Percentiles rank a stretch among this genome's conserved stretches.
Evolutionary conservation across 768 basidiomycete genomes (phyloP).

Genomic region (Boletus coccyginus): DNA sequence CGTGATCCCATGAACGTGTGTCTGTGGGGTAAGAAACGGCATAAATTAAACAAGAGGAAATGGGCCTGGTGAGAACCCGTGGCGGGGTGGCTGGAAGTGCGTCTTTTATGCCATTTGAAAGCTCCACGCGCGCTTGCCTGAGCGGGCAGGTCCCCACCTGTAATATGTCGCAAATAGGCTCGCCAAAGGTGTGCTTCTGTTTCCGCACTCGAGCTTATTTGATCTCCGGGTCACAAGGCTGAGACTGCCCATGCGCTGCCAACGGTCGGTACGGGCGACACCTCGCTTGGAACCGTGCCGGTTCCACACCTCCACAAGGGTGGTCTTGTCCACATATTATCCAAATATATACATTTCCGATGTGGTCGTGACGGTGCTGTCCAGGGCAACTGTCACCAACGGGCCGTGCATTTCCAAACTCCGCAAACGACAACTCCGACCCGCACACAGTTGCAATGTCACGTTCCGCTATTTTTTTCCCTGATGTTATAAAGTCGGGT

Average conservation of each 20-base stretch:
- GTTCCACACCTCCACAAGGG: background rate
- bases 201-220: background rate
- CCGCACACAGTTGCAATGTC: slow-evolving; percentile 2
- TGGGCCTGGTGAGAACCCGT: slow-evolving; percentile 18
- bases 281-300: background rate
- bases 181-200: slow-evolving; percentile 1
- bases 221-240: background rate
- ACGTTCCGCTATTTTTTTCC: slow-evolving; percentile 19
- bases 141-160: slow-evolving; percentile 1
- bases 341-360: background rate
- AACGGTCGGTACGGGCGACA: background rate
- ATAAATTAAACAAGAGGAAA: background rate
- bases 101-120: slow-evolving; percentile 33
- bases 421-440: slow-evolving; percentile 17
- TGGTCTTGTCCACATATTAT: background rate
- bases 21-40: slow-evolving; percentile 9
- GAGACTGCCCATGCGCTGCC: background rate
- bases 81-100: slow-evolving; percentile 16
- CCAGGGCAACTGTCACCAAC: too few species aligned
- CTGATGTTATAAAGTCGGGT: slow-evolving; percentile 16
- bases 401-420: background rate
- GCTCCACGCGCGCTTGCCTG: slow-evolving; percentile 1
- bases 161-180: slow-evolving; percentile 12
- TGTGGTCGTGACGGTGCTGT: slow-evolving; percentile 8
- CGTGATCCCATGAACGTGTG: slow-evolving; percentile 14